Percentiles rank a stretch among this genome's conserved stretches.
These are phyloP conservation scores for Phyllosticta ampelicida DNA, from an alignment of 2,329 filamentous ascomycete species.

Conservation along the genomic window DNA sequence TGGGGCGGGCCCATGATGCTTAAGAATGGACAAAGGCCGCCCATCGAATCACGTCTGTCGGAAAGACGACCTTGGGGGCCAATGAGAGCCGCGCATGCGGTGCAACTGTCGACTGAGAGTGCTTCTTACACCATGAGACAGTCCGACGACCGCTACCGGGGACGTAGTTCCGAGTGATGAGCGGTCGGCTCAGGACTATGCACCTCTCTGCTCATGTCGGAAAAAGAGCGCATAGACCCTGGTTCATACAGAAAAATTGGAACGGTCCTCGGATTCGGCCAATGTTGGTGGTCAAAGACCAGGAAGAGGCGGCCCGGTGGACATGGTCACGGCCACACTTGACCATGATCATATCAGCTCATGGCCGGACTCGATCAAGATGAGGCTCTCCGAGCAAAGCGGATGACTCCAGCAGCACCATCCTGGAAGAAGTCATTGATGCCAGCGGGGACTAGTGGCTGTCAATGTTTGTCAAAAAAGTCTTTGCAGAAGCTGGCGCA, in stretches of 20 bases:
- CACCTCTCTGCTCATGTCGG: background rate
- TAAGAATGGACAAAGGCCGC: conserved; percentile 9
- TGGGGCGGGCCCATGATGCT: background rate
- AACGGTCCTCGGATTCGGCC: background rate
- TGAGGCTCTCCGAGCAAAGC: conserved; percentile 4
- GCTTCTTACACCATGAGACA: conserved; percentile 6
- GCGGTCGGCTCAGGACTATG: background rate
- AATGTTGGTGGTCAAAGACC: background rate
- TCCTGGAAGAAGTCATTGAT: background rate
- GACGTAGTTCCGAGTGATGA: background rate
- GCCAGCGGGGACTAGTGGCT: conserved; percentile 4
- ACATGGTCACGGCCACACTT: background rate
- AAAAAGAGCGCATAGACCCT: background rate
- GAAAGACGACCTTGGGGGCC: conserved; percentile 1
- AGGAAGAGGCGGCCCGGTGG: background rate
- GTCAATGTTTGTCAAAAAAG: background rate
- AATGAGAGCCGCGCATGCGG: background rate
- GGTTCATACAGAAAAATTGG: conserved; percentile 1
- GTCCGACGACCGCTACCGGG: conserved; percentile 5
- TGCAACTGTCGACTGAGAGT: conserved; percentile 4
- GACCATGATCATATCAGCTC: conserved; percentile 1
- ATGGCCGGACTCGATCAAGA: background rate
- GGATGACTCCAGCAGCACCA: background rate
- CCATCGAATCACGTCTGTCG: conserved; percentile 3
- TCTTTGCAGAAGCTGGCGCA: background rate